A percentile compares a stretch with the other conserved stretches of the same genome.
These are phyloP conservation scores for Calendula officinalis DNA, from an alignment of 129 eudicot genomes.

Conservation along the genomic window DNA sequence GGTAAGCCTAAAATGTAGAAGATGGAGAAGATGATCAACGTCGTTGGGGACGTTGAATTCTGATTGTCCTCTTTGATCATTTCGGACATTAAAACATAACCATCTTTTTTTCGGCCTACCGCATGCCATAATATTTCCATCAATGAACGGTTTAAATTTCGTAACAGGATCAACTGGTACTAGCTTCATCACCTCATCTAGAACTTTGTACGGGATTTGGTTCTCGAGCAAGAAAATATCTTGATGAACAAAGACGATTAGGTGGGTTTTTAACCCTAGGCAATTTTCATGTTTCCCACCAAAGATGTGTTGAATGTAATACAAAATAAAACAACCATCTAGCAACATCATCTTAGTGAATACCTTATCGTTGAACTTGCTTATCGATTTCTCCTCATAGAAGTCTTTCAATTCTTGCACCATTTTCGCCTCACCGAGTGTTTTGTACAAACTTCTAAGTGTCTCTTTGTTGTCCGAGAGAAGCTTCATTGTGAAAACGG, in stretches of 20 bases:
- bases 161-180: background rate
- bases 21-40: conserved; percentile 11
- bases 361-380: background rate
- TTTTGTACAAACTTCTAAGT: conserved; percentile 9
- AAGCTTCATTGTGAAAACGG: conserved; percentile 18
- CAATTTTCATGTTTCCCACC: background rate
- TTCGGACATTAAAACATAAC: background rate
- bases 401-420: conserved; percentile 8
- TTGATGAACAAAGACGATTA: conserved; percentile 9
- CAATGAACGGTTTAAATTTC: background rate
- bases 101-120: background rate
- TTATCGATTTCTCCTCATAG: conserved; percentile 8
- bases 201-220: conserved; percentile 25
- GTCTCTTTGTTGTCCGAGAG: background rate
- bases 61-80: background rate
- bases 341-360: conserved; percentile 32
- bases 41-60: background rate
- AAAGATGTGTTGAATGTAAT: conserved; percentile 16
- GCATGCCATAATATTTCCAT: background rate
- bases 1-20: conserved; percentile 5
- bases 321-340: conserved; percentile 33
- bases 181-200: conserved; percentile 11
- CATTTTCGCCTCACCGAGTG: conserved; percentile 7
- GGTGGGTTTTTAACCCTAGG: conserved; percentile 16
- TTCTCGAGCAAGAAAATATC: conserved; percentile 36